Percentiles rank a stretch among this genome's conserved stretches.
Evolutionary conservation across 495 filamentous ascomycete species (phyloP).

Genomic region (Hypoxylon perforatum): DNA sequence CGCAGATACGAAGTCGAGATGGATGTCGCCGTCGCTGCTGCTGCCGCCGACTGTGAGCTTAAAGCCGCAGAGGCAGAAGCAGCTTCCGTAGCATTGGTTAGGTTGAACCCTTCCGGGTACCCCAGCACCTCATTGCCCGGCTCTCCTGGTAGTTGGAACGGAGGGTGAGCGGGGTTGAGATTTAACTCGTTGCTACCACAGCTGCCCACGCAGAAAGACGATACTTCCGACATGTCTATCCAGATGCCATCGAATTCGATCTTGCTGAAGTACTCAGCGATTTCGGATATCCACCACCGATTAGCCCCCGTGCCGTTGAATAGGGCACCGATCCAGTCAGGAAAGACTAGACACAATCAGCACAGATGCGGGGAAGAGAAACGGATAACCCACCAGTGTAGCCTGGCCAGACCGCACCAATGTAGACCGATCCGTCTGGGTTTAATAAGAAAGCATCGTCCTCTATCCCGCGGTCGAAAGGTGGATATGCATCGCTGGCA

Average conservation of each 20-base stretch:
- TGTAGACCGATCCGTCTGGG: conserved; percentile 75
- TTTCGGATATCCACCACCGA: conserved; percentile 78
- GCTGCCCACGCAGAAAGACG: conserved; percentile 84
- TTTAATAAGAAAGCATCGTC: conserved; percentile 75
- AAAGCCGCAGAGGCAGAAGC: conserved; percentile 63
- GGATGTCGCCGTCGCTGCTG: conserved; percentile 47
- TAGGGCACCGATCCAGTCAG: conserved; percentile 67
- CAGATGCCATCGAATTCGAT: conserved; percentile 84
- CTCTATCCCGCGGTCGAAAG: conserved; percentile 74
- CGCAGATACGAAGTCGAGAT: conserved; percentile 64
- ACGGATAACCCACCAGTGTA: conserved; percentile 60
- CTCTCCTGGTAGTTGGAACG: conserved; percentile 74
- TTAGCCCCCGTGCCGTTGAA: conserved; percentile 67
- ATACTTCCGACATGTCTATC: conserved; percentile 89
- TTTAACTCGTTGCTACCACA: conserved; percentile 77
- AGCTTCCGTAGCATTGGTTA: conserved; percentile 77
- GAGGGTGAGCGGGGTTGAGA: conserved; percentile 76
- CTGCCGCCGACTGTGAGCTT: conserved; percentile 42
- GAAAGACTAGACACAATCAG: conserved; percentile 61
- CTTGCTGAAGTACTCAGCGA: conserved; percentile 68
- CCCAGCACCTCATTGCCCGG: conserved; percentile 67
- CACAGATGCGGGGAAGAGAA: conserved; percentile 53
- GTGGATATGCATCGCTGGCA: conserved; percentile 73
- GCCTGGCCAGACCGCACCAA: conserved; percentile 90
- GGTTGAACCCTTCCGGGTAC: conserved; percentile 78